A percentile compares a stretch with the other conserved stretches of the same genome.
These are phyloP conservation scores for Tremella mesenterica DNA, from an alignment of 768 basidiomycete genomes.

Conservation along the genomic window DNA sequence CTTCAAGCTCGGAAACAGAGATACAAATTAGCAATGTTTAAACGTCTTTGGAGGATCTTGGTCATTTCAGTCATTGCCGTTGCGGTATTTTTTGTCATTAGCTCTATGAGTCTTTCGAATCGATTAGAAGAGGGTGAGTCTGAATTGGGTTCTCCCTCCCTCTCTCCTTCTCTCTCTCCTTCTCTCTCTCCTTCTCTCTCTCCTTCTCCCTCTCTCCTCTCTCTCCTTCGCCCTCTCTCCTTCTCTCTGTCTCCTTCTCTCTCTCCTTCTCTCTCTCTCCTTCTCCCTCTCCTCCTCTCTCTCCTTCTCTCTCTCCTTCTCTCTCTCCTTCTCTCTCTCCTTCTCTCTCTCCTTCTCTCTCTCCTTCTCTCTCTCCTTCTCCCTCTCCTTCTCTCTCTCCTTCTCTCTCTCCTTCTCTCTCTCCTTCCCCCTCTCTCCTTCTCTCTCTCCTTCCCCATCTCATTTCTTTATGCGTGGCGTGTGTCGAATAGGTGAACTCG, in stretches of 20 bases:
- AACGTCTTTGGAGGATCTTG: conserved; percentile 72
- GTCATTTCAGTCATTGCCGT: conserved; percentile 72
- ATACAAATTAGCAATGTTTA: conserved; percentile 83
- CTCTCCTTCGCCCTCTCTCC: not conserved
- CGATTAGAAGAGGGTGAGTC: conserved; percentile 72
- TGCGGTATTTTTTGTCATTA: conserved; percentile 82
- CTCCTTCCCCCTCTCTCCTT: conserved; percentile 17
- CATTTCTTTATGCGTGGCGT: no score
- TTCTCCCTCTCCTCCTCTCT: no score
- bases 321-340: conserved; percentile 4
- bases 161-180: not conserved
- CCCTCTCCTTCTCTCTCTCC: not conserved
- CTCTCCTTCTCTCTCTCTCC: not conserved
- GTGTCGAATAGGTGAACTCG: no score
- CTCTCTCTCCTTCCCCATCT: no score
- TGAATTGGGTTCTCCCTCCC: no score
- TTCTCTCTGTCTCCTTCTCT: not conserved
- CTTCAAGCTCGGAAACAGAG: conserved; percentile 75
- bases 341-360: not conserved
- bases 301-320: not conserved
- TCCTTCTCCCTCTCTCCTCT: not conserved
- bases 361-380: not conserved
- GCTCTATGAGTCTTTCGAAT: conserved; percentile 81
- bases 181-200: not conserved
- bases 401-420: conserved; percentile 1